Evolutionary conservation across 768 basidiomycete species (phyloP), one percentile per base, ranked within the genome.

Genomic region (Tricholoma saponaceum): DNA sequence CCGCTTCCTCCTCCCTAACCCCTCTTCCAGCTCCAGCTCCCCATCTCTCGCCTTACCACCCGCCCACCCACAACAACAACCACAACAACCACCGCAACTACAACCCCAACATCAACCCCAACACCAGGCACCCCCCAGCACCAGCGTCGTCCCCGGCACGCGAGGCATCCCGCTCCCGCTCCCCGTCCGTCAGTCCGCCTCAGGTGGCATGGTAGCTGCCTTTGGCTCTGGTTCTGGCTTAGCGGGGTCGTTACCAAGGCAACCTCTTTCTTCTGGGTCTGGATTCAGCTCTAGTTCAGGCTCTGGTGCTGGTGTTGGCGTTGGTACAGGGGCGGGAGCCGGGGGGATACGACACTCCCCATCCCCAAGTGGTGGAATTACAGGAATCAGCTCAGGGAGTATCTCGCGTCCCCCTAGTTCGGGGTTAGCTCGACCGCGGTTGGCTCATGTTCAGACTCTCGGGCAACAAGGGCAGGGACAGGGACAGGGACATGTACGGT

Each of bases 1-100:
- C 47, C 63, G 72, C 30, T 77, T 76, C 62, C 68, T 75, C 37
- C 60, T 77, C 28, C 71, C 76, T 20, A 59, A 69, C 13, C 63
- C 25, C 9, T 13, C 43, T 12, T 4, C 43, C 12, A 8, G 6
- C 22, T 4, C 43, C 12, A 8, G 6, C n/a, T 18, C n/a, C 18
- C n/a, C 39, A 6, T 37, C 35, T 3, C 56, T 61, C 26, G 20
- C 55, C 13, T 56, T 58, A 12, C 62, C 13, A 26, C 13, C 23
- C 5, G 4, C 25, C 26, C 46, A 47, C 26, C 18, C 46, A 5
- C 46, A 26, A 16, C 44, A 20, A 26, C 23, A 8, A 6, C 44
- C 22, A 12, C 44, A 47, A 26, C 44, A 5, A 25, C 44, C 1
- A n/a, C 44, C 2, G 7, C 23, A 16, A 4, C 22, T 5, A 7